Percentiles rank a stretch among this genome's conserved stretches.
These are phyloP conservation scores for Lagerstroemia speciosa DNA, from an alignment of 345 rosid genomes.

Conservation along the genomic window DNA sequence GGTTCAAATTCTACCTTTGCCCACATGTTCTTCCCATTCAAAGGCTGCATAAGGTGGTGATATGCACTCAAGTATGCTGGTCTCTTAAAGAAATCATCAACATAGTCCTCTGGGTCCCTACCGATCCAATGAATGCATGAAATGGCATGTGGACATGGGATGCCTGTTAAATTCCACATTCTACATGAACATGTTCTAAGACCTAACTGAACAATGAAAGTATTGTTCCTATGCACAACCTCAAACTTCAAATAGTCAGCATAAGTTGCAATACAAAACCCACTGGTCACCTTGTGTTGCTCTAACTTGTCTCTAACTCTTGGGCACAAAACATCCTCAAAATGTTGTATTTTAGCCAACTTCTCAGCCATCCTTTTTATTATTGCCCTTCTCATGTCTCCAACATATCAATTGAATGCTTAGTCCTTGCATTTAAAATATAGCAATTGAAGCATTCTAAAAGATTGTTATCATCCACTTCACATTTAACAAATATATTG, in stretches of 20 bases:
- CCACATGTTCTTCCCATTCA: no score
- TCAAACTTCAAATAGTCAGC: not conserved
- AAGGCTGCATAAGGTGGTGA: no score
- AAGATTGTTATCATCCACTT: not conserved
- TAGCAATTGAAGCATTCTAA: not conserved
- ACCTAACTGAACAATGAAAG: not conserved
- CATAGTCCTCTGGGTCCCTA: no score
- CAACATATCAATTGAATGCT: not conserved
- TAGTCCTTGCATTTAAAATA: not conserved
- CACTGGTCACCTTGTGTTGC: not conserved
- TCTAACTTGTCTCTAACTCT: not conserved
- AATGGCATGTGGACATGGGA: no score
- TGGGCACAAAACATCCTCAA: not conserved
- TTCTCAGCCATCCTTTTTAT: not conserved
- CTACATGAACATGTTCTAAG: not conserved
- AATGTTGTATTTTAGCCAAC: not conserved
- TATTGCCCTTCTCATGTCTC: not conserved
- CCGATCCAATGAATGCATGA: no score
- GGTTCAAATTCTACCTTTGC: no score
- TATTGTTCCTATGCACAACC: not conserved
- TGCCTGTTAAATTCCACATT: not conserved
- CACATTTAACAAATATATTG: not conserved
- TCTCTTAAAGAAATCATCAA: no score
- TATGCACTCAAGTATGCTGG: no score
- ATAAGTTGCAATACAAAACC: not conserved